phyloP scores from a whole-genome alignment of 257 asterid genomes.

The Nicotiana otophora region DNA sequence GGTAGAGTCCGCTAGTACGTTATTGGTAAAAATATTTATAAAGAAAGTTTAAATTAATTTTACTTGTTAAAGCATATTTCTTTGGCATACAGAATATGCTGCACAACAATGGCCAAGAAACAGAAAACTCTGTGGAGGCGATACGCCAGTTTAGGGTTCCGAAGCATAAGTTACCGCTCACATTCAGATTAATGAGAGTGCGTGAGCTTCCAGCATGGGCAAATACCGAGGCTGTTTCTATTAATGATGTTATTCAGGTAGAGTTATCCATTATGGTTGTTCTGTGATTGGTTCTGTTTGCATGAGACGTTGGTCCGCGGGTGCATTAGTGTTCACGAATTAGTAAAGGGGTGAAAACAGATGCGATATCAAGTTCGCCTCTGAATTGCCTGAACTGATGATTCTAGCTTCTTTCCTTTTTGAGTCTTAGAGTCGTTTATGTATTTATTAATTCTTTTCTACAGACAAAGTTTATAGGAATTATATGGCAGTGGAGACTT shows the following conservation, averaged over 20 bases:
- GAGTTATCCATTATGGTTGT: not conserved
- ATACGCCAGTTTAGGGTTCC: conserved; percentile 45
- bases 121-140: conserved; percentile 35
- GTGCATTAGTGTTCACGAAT: not conserved
- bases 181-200: conserved; percentile 72
- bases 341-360: not conserved
- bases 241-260: conserved; percentile 81
- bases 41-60: not conserved
- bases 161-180: conserved; percentile 41
- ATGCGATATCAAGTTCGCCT: not conserved
- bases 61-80: not conserved
- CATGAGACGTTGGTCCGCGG: not conserved
- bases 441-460: not conserved
- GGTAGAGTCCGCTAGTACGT: not conserved
- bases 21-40: not conserved
- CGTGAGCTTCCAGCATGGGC: conserved; percentile 85
- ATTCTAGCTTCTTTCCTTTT: not conserved
- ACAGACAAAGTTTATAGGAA: not conserved
- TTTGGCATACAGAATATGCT: conserved; percentile 24
- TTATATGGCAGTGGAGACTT: not conserved
- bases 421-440: not conserved
- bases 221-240: conserved; percentile 83
- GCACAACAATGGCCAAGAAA: conserved; percentile 20
- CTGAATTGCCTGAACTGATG: not conserved
- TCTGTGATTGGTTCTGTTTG: not conserved